Evolutionary conservation across 2,329 filamentous ascomycete genomes (phyloP).

Genomic region (Phaeosphaeria sp.): DNA sequence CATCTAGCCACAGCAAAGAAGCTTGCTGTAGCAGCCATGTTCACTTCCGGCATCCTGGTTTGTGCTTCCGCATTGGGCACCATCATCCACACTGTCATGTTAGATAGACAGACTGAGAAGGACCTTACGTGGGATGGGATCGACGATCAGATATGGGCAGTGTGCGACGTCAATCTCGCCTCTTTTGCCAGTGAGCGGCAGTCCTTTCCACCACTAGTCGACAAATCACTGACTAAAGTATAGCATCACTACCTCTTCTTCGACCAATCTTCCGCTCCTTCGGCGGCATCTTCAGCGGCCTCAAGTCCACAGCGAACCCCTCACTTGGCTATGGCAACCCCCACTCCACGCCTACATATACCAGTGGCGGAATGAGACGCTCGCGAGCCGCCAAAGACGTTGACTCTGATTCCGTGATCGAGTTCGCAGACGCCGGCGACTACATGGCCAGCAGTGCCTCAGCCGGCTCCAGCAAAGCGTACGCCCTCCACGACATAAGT

Average conservation of each 20-base stretch:
- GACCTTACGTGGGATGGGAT: constrained; percentile 31
- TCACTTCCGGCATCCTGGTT: constrained; percentile 24
- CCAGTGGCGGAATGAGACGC: constrained; percentile 12
- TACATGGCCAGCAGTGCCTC: background rate
- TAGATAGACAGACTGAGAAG: constrained; percentile 15
- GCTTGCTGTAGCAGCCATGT: constrained; percentile 28
- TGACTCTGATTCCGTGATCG: constrained; percentile 18
- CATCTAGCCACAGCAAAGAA: constrained; percentile 23
- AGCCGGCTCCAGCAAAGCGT: background rate
- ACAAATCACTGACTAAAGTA: background rate
- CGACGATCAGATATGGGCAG: constrained; percentile 32
- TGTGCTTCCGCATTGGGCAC: constrained; percentile 27
- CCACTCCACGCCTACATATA: constrained; percentile 13
- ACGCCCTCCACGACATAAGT: background rate
- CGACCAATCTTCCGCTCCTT: constrained; percentile 26
- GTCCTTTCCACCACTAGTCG: background rate
- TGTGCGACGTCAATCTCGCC: constrained; percentile 33
- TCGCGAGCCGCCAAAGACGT: background rate
- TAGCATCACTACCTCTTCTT: constrained; percentile 28
- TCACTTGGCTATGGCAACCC: constrained; percentile 10
- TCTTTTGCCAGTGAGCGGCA: constrained; percentile 23
- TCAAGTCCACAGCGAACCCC: constrained; percentile 3
- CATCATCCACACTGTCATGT: constrained; percentile 21
- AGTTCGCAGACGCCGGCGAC: constrained; percentile 17
- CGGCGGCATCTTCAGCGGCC: constrained; percentile 14